Conservation (phyloP, 352 stramenopile species). For the Globisporangium irregulare region DNA sequence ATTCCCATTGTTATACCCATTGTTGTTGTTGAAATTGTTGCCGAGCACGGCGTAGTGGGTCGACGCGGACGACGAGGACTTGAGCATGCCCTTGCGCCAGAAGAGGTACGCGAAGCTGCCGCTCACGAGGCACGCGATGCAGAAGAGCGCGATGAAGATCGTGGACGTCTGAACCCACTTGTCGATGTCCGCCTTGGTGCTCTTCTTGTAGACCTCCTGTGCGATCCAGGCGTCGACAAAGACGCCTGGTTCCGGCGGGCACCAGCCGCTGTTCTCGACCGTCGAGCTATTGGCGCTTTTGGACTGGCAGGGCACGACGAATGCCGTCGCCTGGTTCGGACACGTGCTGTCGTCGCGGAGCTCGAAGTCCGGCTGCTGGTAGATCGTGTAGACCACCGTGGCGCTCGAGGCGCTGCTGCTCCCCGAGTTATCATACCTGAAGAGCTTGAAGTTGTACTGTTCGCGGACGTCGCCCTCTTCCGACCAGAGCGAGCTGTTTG, state of each 20-base stretch:
- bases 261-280: constrained; percentile 26
- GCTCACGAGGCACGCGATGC: constrained; percentile 12
- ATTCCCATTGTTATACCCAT: background rate
- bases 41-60: constrained; percentile 10
- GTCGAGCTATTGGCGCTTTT: background rate
- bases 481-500: constrained; percentile 36
- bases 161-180: constrained; percentile 13
- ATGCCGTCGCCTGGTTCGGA: constrained; percentile 27
- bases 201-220: constrained; percentile 1
- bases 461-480: constrained; percentile 29
- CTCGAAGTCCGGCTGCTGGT: constrained; percentile 28
- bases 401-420: background rate
- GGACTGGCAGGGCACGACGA: constrained; percentile 43
- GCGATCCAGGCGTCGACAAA: constrained; percentile 44
- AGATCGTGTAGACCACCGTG: constrained; percentile 42
- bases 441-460: constrained; percentile 36
- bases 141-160: constrained; percentile 19
- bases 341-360: constrained; percentile 24
- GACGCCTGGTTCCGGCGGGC: constrained; percentile 24
- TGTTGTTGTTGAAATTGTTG: background rate
- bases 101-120: constrained; percentile 7
- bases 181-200: constrained; percentile 4
- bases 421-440: constrained; percentile 20
- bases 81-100: constrained; percentile 8
- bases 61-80: background rate